Evolutionary conservation across 306 rosid genomes (phyloP).

Genomic region (Morella rubra): DNA sequence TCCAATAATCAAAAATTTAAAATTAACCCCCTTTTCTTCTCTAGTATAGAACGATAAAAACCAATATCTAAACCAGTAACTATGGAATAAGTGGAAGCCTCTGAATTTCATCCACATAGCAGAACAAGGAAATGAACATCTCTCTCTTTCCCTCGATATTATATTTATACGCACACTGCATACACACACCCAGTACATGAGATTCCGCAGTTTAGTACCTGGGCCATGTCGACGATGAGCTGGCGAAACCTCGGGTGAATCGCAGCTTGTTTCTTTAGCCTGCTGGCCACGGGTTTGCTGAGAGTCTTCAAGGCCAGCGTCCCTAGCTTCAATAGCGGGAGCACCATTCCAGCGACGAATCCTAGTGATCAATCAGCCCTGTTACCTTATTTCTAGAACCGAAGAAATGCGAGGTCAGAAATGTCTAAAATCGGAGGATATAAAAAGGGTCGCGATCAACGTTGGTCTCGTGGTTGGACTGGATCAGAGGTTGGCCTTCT

Average conservation of each 20-base stretch:
- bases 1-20: conserved; percentile 20
- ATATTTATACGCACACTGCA: too few relatives aligned
- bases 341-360: conserved; percentile 38
- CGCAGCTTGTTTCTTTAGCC: conserved; percentile 73
- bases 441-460: neutral
- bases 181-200: too few relatives aligned
- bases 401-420: neutral
- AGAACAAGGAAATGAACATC: neutral
- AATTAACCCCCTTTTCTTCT: conserved; percentile 3
- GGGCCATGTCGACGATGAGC: conserved; percentile 64
- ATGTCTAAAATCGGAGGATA: neutral
- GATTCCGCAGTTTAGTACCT: conserved; percentile 38
- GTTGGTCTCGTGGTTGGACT: conserved; percentile 20
- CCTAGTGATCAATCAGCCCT: neutral
- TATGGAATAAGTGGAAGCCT: neutral
- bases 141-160: too few relatives aligned
- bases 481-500: conserved; percentile 34
- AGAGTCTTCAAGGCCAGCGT: conserved; percentile 73
- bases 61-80: neutral
- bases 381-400: neutral
- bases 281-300: conserved; percentile 83
- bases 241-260: conserved; percentile 79
- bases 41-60: neutral
- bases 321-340: conserved; percentile 81
- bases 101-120: neutral